Base-by-base conservation (phyloP, 345 rosid genomes). In the Aurinia saxatilis region DNA sequence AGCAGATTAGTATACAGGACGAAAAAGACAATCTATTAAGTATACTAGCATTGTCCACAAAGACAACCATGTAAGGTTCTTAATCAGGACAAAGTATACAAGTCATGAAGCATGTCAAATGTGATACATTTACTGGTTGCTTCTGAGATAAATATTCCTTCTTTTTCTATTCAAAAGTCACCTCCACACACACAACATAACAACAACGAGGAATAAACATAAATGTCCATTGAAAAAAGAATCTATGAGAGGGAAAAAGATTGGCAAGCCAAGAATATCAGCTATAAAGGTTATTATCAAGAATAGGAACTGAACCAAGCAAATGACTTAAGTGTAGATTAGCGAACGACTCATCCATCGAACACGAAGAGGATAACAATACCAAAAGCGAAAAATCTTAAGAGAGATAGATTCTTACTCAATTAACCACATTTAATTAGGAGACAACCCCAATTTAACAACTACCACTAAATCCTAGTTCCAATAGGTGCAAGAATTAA, bases 301-400 rank as follows among this genome's bases (percentile, higher is more conserved):
- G 68, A 48, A 55, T 36, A n/a, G 98, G 98, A 25, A 91, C 98
- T 23, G 96, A 91, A 58, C 91, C 96, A 52, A 91, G 90, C 53
- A 88, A 76, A 74, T 81, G 91, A 55, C 90, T 91, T 6, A 90
- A 68, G 21, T 85, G 82, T 33, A 86, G 85, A 73, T 78, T 73
- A 52, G 63, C 56, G 66, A 72, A 80, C 45, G 80, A 76, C 57
- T 86, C 95, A 39, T 81, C 96, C 96, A 87, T 85, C 7, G 62
- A 46, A 27, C 58, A n/a, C 59, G 49, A 44, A 66, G 45, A 30
- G n/a, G 45, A 46, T 8, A 14, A 44, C 1, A 27, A 39, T 21
- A 68, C 2, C 25, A 50, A 31, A 44, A n/a, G 5, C 3, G 16
- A 34, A 46, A 39, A n/a, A n/a, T n/a, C n/a, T n/a, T n/a, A n/a